Base-by-base conservation (phyloP, 2,329 filamentous ascomycete genomes). In the Aschersonia sp. region DNA sequence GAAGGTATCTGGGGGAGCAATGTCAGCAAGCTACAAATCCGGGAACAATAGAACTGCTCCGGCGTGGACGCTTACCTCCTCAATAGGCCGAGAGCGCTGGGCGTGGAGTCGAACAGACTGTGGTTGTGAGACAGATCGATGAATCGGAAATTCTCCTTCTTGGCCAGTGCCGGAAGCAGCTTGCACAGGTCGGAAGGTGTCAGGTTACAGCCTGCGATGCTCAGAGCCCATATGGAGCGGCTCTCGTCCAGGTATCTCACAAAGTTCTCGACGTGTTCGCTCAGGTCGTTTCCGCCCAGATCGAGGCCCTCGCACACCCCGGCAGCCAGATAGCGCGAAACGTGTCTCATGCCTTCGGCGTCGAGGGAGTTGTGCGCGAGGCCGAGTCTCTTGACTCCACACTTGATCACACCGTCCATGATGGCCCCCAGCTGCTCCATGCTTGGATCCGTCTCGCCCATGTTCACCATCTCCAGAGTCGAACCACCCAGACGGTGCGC, bases 101-200 rank as follows among this genome's bases (percentile, higher is more conserved):
- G 81, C 41, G 83, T 72, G 4, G 72, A 71, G 46, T 80, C 76
- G 59, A 94, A 95, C 12, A 98, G 71, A 22, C 79, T 79, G 32
- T 75, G 84, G 56, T 97, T 97, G 58, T 95, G 87, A 5, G 87
- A 95, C 37, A 98, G 70, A 61, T 97, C 92, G 50, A 98, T 79
- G 59, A 95, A 95, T 22, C 85, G 81, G 59, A 95, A 83, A 52
- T 83, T 77, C 2, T 74, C 72, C 48, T 95, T 68, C 53, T 74
- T 78, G 30, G 76, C 72, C 47, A 97, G 66, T 6, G 78, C 78
- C 5, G 87, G 87, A 45, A 97, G 73, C 10, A 97, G 70, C 47
- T 79, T 77, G 62, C 77, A 83, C 29, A 97, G 69, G 9, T 83
- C 81, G 1, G 77, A 71, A 0, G 87, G 82, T 5, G 76, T 79